Percentiles rank a stretch among this genome's conserved stretches.
Conservation (phyloP, 352 stramenopile genomes). For the Phytopythium montanum region DNA sequence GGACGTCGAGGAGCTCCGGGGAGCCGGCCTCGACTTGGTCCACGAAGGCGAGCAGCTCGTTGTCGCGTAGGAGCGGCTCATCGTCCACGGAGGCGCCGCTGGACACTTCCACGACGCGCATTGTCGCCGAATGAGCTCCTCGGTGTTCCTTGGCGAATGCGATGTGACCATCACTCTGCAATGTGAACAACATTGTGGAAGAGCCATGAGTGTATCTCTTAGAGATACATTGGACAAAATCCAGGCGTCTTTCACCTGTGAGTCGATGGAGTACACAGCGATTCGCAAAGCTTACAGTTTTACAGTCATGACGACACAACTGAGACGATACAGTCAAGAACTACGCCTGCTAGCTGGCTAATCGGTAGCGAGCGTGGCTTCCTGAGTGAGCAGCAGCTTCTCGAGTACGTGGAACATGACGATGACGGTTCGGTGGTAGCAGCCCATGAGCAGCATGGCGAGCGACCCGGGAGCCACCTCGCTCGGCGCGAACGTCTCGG, state of each 20-base stretch:
- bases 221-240: no score
- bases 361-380: conserved; percentile 1
- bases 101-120: neutral
- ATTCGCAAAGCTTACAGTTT: no score
- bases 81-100: neutral
- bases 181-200: neutral
- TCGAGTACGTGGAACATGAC: conserved; percentile 28
- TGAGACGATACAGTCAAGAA: neutral
- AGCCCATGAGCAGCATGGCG: conserved; percentile 23
- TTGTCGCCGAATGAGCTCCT: neutral
- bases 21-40: neutral
- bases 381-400: conserved; percentile 23
- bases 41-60: neutral
- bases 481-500: conserved; percentile 8
- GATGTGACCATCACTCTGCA: no score
- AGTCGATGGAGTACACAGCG: no score
- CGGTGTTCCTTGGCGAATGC: neutral
- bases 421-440: conserved; percentile 24
- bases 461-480: conserved; percentile 19
- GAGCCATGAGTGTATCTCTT: no score
- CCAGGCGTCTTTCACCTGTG: no score
- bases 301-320: neutral
- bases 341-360: neutral
- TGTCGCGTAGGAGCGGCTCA: neutral
- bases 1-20: neutral